Evolutionary conservation across 192 early-diverging fungal species (phyloP).

Genomic region (Funneliformis mosseae): DNA sequence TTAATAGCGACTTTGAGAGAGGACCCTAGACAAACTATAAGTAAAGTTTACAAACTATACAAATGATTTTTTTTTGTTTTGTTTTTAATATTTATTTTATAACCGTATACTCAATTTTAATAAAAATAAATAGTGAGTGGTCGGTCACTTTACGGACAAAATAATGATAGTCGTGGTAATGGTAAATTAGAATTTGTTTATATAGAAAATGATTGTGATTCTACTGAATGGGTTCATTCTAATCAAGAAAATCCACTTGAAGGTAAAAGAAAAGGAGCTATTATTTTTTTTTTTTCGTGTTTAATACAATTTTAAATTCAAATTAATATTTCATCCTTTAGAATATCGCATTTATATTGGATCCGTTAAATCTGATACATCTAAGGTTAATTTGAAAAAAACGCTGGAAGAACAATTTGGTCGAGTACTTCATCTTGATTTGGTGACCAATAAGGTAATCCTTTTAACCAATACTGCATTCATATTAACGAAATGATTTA

Average conservation of each 20-base stretch:
- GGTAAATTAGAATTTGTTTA: background rate
- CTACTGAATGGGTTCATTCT: background rate
- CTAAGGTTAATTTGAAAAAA: background rate
- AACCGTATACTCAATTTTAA: background rate
- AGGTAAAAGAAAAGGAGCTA: background rate
- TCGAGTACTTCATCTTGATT: background rate
- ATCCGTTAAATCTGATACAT: background rate
- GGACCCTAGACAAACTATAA: background rate
- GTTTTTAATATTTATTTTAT: no score
- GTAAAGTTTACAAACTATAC: background rate
- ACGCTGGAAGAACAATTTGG: constrained; percentile 2
- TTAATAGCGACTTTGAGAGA: background rate
- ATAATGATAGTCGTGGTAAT: background rate
- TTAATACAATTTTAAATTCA: background rate
- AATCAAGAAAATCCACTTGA: background rate
- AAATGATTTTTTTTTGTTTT: background rate
- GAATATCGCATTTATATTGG: constrained; percentile 5
- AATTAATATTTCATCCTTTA: background rate
- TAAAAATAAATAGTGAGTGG: background rate
- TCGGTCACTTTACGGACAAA: background rate
- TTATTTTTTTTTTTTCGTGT: background rate
- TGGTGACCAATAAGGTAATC: constrained; percentile 2
- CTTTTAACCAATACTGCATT: background rate
- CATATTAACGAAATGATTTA: background rate
- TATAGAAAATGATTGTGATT: background rate